Evolutionary conservation across 2,329 filamentous ascomycete species (phyloP).

Genomic region (Arthrobotrys megalospora): DNA sequence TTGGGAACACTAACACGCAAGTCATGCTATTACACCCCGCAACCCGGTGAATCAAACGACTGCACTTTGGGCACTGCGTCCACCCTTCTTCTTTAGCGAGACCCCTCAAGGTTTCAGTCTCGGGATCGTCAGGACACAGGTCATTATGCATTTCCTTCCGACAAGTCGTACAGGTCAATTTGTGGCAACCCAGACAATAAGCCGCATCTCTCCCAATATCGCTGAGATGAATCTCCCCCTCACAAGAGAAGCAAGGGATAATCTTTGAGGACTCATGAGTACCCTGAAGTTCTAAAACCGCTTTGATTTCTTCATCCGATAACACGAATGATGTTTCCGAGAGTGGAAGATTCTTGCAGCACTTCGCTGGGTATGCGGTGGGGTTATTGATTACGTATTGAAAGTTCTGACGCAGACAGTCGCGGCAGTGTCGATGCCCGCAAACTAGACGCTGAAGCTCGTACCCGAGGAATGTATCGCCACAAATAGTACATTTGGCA

Average conservation of each 20-base stretch:
- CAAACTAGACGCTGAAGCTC: slow-evolving; percentile 50
- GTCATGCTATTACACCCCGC: slow-evolving; percentile 52
- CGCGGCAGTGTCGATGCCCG: slow-evolving; percentile 47
- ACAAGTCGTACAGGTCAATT: slow-evolving; percentile 53
- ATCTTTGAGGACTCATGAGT: slow-evolving; percentile 40
- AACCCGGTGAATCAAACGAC: slow-evolving; percentile 31
- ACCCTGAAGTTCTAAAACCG: slow-evolving; percentile 13
- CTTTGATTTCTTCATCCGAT: slow-evolving; percentile 40
- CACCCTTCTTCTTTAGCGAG: slow-evolving; percentile 53
- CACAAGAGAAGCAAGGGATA: slow-evolving; percentile 50
- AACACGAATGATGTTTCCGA: slow-evolving; percentile 45
- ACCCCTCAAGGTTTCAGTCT: slow-evolving; percentile 29
- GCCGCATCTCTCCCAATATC: slow-evolving; percentile 49
- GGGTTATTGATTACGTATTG: slow-evolving; percentile 41
- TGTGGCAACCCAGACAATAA: slow-evolving; percentile 47
- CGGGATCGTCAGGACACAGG: slow-evolving; percentile 55
- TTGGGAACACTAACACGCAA: slow-evolving; percentile 43
- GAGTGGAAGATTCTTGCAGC: slow-evolving; percentile 38
- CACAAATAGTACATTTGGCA: slow-evolving; percentile 43
- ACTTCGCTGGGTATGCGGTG: slow-evolving; percentile 39
- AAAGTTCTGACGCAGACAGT: slow-evolving; percentile 45
- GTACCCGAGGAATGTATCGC: slow-evolving; percentile 41
- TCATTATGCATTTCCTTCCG: slow-evolving; percentile 56
- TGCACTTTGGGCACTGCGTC: slow-evolving; percentile 58
- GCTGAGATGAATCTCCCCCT: slow-evolving; percentile 51